Conservation (phyloP, 768 basidiomycete genomes). For the Lactarius trivialis region DNA sequence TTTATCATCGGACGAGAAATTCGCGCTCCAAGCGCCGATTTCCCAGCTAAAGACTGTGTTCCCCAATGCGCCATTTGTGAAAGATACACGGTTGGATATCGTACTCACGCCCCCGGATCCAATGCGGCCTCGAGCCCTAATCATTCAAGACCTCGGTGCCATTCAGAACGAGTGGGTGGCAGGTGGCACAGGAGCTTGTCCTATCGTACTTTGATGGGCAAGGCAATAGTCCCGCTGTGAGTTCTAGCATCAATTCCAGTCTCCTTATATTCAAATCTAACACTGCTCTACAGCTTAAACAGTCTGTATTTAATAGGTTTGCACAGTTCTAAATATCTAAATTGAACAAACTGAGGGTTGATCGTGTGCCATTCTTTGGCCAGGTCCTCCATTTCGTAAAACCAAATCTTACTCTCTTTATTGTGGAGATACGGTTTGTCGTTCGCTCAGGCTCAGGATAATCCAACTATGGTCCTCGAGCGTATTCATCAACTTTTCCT, state of each 20-base stretch:
- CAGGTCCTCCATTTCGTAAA: not conserved
- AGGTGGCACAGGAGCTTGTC: slow-evolving; percentile 61
- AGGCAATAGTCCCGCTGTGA: slow-evolving; percentile 65
- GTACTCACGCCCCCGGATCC: slow-evolving; percentile 50
- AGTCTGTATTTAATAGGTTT: slow-evolving; percentile 38
- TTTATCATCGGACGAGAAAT: slow-evolving; percentile 54
- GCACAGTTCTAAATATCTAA: slow-evolving; percentile 3
- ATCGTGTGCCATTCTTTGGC: not conserved
- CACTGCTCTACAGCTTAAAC: slow-evolving; percentile 39
- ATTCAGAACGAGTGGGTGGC: slow-evolving; percentile 74
- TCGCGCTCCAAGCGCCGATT: slow-evolving; percentile 52
- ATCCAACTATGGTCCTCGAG: not conserved
- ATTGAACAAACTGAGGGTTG: not conserved
- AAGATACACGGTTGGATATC: slow-evolving; percentile 63
- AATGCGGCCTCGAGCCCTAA: slow-evolving; percentile 45
- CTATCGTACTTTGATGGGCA: slow-evolving; percentile 68
- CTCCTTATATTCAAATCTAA: not conserved
- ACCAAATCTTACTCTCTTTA: not conserved
- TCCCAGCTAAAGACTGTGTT: slow-evolving; percentile 71
- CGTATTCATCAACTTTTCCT: not conserved
- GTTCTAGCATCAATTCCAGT: slow-evolving; percentile 26
- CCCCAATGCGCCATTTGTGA: slow-evolving; percentile 60
- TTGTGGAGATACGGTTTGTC: not conserved
- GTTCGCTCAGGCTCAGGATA: not conserved
- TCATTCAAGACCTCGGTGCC: slow-evolving; percentile 66